Evolutionary conservation across 2,329 filamentous ascomycete species (phyloP).

Genomic region (Ceratocystis papillata): DNA sequence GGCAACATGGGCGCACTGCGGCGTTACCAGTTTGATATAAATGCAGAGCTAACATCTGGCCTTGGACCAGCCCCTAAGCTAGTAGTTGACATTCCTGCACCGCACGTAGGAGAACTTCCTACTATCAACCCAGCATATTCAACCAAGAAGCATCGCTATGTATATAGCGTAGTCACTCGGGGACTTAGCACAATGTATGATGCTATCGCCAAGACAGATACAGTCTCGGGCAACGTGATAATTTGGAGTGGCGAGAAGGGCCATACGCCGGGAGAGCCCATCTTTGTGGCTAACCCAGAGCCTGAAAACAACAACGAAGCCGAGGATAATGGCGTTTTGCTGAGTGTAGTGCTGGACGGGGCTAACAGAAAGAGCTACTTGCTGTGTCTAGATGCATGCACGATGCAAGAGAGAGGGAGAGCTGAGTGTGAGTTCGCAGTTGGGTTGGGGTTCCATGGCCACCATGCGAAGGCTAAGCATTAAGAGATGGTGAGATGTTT

Average conservation of each 20-base stretch:
- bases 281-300: conserved; percentile 46
- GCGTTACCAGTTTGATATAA: conserved; percentile 37
- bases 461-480: conserved; percentile 32
- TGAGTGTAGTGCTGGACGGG: conserved; percentile 56
- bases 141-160: conserved; percentile 46
- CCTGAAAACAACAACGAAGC: conserved; percentile 45
- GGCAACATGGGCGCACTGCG: conserved; percentile 33
- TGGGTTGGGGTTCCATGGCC: conserved; percentile 55
- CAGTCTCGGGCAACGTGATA: conserved; percentile 39
- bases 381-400: conserved; percentile 51
- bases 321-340: conserved; percentile 54
- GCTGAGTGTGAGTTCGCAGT: conserved; percentile 53
- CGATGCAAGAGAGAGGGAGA: conserved; percentile 52
- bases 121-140: conserved; percentile 50
- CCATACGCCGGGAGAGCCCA: conserved; percentile 58
- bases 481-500: neutral
- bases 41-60: conserved; percentile 23
- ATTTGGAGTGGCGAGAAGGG: conserved; percentile 48
- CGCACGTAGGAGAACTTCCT: conserved; percentile 52
- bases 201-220: conserved; percentile 54
- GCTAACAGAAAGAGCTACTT: conserved; percentile 50
- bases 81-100: conserved; percentile 40
- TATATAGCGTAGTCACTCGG: conserved; percentile 47
- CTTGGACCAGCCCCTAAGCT: conserved; percentile 25
- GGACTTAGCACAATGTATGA: conserved; percentile 52